Evolutionary conservation across 2,329 filamentous ascomycete genomes (phyloP).

Genomic region (Penicillium sp.): DNA sequence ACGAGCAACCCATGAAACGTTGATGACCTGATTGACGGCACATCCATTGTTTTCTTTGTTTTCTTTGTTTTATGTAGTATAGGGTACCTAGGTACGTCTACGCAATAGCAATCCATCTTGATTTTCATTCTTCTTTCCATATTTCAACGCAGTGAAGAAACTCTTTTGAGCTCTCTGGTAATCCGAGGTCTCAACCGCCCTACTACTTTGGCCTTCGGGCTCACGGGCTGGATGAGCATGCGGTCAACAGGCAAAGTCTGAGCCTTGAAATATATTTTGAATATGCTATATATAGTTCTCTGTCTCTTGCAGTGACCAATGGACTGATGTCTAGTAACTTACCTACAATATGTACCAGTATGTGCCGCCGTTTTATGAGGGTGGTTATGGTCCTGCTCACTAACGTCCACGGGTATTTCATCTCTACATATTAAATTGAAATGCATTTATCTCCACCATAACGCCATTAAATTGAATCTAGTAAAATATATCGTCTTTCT

Average conservation of each 20-base stretch:
- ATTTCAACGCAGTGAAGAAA: conserved; percentile 37
- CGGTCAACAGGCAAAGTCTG: conserved; percentile 48
- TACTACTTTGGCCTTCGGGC: conserved; percentile 17
- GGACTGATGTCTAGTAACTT: not conserved
- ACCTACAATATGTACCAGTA: too few species aligned
- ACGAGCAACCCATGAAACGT: conserved; percentile 44
- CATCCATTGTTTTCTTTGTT: conserved; percentile 25
- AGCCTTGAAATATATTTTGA: conserved; percentile 20
- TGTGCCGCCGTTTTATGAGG: too few species aligned
- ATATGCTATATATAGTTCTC: not conserved
- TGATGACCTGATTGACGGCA: conserved; percentile 50
- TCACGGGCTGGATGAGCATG: conserved; percentile 44
- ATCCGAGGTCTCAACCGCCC: conserved; percentile 47
- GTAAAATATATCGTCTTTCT: too few species aligned
- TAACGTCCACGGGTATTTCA: too few species aligned
- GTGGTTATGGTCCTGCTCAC: too few species aligned
- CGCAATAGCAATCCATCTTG: conserved; percentile 4
- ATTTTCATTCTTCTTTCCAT: not conserved
- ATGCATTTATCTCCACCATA: too few species aligned
- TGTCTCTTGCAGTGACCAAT: not conserved
- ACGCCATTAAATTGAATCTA: too few species aligned
- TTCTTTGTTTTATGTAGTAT: conserved; percentile 9
- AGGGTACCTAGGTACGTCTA: conserved; percentile 27
- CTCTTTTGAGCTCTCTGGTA: conserved; percentile 45
- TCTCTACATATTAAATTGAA: too few species aligned